Percentiles rank a stretch among this genome's conserved stretches.
Conservation (phyloP, 2,329 filamentous ascomycete genomes). For the Diaporthe humulicola region DNA sequence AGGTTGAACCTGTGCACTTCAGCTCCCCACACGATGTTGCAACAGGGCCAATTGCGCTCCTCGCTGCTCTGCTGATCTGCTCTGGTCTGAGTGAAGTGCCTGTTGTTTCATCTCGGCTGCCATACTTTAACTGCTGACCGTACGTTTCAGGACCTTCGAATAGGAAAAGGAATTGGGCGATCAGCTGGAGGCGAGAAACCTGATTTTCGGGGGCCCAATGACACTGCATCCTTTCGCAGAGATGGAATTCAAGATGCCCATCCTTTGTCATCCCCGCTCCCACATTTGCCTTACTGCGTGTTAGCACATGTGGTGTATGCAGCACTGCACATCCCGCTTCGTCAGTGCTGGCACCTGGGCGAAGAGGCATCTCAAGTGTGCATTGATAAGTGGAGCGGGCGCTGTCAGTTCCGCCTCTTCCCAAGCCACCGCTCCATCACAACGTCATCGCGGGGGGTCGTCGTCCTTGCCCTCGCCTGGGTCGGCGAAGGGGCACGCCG, state of each 20-base stretch:
- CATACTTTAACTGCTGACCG: conserved; percentile 20
- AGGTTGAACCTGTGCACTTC: conserved; percentile 25
- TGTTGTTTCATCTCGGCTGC: conserved; percentile 39
- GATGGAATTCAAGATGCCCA: conserved; percentile 26
- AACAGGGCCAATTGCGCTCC: neutral
- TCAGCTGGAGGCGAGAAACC: conserved; percentile 27
- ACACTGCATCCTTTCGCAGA: conserved; percentile 1
- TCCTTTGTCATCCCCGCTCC: neutral
- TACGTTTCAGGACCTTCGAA: conserved; percentile 38
- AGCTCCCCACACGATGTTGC: conserved; percentile 16
- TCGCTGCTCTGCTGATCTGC: conserved; percentile 18
- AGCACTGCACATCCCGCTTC: neutral
- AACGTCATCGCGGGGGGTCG: conserved; percentile 36
- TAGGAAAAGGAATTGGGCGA: conserved; percentile 29
- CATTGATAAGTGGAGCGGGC: conserved; percentile 17
- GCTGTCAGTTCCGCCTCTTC: conserved; percentile 1
- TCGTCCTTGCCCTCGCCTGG: conserved; percentile 7
- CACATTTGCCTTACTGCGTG: neutral
- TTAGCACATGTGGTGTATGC: conserved; percentile 3
- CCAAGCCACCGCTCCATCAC: conserved; percentile 25
- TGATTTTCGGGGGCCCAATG: conserved; percentile 30
- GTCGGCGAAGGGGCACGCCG: neutral
- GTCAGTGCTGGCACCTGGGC: neutral
- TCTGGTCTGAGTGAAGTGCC: conserved; percentile 5
- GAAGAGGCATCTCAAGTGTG: conserved; percentile 4